A percentile compares a stretch with the other conserved stretches of the same genome.
These are phyloP conservation scores for Blastomyces silverae DNA, from an alignment of 2,329 filamentous ascomycete genomes.

Conservation along the genomic window DNA sequence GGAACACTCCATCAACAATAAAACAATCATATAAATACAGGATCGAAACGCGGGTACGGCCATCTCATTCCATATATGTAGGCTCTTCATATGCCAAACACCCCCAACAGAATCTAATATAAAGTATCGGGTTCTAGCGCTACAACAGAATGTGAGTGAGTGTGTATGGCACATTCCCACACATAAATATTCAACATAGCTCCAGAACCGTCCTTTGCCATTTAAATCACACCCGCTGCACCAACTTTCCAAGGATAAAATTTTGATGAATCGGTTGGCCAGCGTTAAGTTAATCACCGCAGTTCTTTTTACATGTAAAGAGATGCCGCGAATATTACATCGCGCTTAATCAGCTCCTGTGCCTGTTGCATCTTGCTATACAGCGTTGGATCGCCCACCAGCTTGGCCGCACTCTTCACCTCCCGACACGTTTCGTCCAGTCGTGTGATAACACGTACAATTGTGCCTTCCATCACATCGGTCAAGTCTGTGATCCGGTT, in stretches of 20 bases:
- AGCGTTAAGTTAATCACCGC: not conserved
- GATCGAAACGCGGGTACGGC: not conserved
- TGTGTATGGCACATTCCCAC: not conserved
- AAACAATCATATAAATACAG: not conserved
- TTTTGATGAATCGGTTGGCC: not conserved
- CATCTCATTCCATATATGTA: not conserved
- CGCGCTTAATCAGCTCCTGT: constrained; percentile 95
- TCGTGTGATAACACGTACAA: constrained; percentile 87
- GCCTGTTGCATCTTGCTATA: constrained; percentile 96
- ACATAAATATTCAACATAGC: not conserved
- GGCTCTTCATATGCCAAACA: not conserved
- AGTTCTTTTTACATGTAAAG: constrained; percentile 65
- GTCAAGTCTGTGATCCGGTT: constrained; percentile 95
- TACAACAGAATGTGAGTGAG: not conserved
- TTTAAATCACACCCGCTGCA: not conserved
- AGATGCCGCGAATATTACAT: constrained; percentile 84
- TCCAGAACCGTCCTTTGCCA: not conserved
- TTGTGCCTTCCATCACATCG: constrained; percentile 93
- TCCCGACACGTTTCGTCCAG: constrained; percentile 95
- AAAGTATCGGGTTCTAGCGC: not conserved
- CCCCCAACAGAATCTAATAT: not conserved
- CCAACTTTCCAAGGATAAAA: not conserved
- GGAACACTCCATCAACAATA: not conserved
- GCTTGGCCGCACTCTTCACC: constrained; percentile 91
- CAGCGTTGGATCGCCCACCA: constrained; percentile 87